These are phyloP conservation scores for Meira nashicola DNA, from an alignment of 1,284 basidiomycete species.

Conservation along the genomic window DNA sequence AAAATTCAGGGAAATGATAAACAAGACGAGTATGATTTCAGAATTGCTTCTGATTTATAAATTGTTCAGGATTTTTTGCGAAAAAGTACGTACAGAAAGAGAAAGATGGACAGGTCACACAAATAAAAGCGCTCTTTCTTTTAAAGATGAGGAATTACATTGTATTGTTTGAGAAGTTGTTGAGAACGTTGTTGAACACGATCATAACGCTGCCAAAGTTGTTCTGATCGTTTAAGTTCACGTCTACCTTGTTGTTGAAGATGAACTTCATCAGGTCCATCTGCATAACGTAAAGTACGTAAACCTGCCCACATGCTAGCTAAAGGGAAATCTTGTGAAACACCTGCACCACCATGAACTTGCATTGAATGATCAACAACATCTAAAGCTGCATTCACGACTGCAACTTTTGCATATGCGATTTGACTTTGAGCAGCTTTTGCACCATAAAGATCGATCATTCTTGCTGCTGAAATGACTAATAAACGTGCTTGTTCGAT, in stretches of 20 bases:
- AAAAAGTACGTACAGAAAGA: too few relatives aligned
- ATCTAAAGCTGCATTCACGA: conserved; percentile 77
- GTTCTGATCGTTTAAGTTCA: conserved; percentile 57
- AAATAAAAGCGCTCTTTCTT: too few relatives aligned
- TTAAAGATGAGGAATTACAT: too few relatives aligned
- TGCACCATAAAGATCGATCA: conserved; percentile 83
- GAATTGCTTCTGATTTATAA: too few relatives aligned
- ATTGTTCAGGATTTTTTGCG: too few relatives aligned
- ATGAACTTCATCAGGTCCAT: conserved; percentile 65
- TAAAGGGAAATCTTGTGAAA: conserved; percentile 82
- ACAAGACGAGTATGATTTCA: too few relatives aligned
- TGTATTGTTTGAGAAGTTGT: too few relatives aligned
- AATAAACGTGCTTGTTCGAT: conserved; percentile 82
- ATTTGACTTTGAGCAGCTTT: conserved; percentile 97
- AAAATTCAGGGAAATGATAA: too few relatives aligned
- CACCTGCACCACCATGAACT: conserved; percentile 80
- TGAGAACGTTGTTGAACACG: too few relatives aligned
- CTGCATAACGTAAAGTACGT: conserved; percentile 60
- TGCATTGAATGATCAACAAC: conserved; percentile 94
- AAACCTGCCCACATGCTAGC: conserved; percentile 73
- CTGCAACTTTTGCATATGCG: conserved; percentile 86
- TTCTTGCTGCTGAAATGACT: conserved; percentile 85
- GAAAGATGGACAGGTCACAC: too few relatives aligned
- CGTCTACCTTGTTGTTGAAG: conserved; percentile 86
- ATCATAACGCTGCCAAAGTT: conserved; percentile 33